A percentile compares a stretch with the other conserved stretches of the same genome.
These are phyloP conservation scores for Penicillium digitatum DNA, from an alignment of 2,329 filamentous ascomycete species.

Conservation along the genomic window DNA sequence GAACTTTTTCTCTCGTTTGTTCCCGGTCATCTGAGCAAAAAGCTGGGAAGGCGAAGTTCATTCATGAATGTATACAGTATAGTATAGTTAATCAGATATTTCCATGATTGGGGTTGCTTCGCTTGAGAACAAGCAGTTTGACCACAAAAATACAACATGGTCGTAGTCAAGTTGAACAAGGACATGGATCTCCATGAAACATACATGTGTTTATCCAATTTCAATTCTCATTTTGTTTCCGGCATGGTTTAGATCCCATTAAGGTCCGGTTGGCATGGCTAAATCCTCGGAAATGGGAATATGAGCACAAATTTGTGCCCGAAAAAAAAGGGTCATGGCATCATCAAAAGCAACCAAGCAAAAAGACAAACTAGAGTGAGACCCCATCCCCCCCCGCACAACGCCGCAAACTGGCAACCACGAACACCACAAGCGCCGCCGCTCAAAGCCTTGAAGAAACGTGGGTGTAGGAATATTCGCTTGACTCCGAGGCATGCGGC, in stretches of 20 bases:
- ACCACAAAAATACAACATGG: not conserved
- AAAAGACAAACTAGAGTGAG: conserved; percentile 12
- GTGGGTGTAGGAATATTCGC: not conserved
- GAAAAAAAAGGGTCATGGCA: conserved; percentile 24
- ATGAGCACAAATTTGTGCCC: not conserved
- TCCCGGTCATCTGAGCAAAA: conserved; percentile 15
- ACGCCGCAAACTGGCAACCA: conserved; percentile 21
- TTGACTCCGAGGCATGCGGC: not conserved
- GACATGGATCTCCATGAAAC: not conserved
- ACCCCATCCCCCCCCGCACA: conserved; percentile 16
- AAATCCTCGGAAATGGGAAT: conserved; percentile 1
- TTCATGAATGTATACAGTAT: conserved; percentile 24
- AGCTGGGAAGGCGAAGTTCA: conserved; percentile 9
- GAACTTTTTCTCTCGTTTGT: conserved; percentile 15
- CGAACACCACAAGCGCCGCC: conserved; percentile 33
- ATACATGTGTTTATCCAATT: not conserved
- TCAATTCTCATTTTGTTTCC: not conserved
- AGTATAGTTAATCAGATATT: conserved; percentile 28
- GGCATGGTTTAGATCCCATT: not conserved
- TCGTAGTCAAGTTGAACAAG: too few species aligned
- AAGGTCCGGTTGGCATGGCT: not conserved
- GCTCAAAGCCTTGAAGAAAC: conserved; percentile 25
- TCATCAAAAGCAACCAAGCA: conserved; percentile 23
- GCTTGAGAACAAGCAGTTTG: not conserved
- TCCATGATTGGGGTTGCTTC: conserved; percentile 14